Percentiles rank a stretch among this genome's conserved stretches.
Conservation (phyloP, 1,139 yeast genomes). For the Tardiomyces digboiensis region DNA sequence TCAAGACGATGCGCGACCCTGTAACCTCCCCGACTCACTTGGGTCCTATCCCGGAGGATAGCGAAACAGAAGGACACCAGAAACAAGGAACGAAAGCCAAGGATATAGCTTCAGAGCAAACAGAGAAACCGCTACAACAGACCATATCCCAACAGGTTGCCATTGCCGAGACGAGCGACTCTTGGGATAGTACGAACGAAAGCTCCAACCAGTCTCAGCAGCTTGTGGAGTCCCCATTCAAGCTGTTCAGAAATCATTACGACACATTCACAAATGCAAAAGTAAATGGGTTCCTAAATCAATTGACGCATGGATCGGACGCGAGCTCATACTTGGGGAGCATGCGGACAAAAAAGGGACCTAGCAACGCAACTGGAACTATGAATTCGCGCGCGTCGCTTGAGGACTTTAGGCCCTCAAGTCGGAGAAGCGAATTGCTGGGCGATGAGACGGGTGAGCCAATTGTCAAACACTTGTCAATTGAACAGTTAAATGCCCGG, state of each 20-base stretch:
- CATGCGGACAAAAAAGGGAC: too few species aligned
- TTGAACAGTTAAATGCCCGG: not conserved
- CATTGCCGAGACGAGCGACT: not conserved
- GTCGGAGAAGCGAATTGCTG: not conserved
- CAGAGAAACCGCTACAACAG: too few species aligned
- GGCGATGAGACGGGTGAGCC: not conserved
- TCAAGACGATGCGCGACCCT: not conserved
- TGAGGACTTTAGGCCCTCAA: not conserved
- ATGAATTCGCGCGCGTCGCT: not conserved
- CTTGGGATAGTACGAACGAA: not conserved
- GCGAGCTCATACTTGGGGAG: not conserved
- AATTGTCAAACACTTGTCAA: not conserved
- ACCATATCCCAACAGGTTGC: too few species aligned
- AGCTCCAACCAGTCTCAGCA: not conserved
- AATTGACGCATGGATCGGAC: conserved; percentile 8
- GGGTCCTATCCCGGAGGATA: not conserved
- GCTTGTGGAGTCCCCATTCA: conserved; percentile 13
- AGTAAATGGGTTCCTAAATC: conserved; percentile 16
- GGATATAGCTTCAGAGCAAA: not conserved
- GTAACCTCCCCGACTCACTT: not conserved
- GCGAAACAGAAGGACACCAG: not conserved
- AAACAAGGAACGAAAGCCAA: not conserved
- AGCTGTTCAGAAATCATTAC: conserved; percentile 14
- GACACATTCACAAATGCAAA: conserved; percentile 20
- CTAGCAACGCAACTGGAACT: not conserved